phyloP scores from a whole-genome alignment of 129 eudicot genomes.

The Logfia minima region DNA sequence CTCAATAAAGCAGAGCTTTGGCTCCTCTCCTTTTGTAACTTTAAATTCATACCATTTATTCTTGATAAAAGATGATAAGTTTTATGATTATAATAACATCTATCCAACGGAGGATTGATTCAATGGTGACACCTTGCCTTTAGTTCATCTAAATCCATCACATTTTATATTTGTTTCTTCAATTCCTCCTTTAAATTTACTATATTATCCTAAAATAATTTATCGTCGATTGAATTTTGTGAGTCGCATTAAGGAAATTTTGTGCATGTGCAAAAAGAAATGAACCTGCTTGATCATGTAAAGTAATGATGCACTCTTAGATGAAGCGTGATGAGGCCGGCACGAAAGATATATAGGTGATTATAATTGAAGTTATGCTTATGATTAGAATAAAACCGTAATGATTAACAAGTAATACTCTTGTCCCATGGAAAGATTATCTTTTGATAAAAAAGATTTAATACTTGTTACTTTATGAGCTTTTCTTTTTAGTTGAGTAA shows the following conservation, averaged over 20 bases:
- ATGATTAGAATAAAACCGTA: conserved; percentile 30
- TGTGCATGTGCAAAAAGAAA: neutral
- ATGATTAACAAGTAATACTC: conserved; percentile 33
- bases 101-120: conserved; percentile 26
- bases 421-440: conserved; percentile 30
- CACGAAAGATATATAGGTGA: conserved; percentile 21
- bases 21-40: conserved; percentile 56
- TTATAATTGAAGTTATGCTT: conserved; percentile 30
- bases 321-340: conserved; percentile 37
- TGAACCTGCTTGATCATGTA: conserved; percentile 3
- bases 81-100: conserved; percentile 22
- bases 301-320: conserved; percentile 3
- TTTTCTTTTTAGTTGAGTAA: conserved; percentile 32
- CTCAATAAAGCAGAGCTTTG: conserved; percentile 29
- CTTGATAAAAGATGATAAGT: conserved; percentile 27
- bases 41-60: conserved; percentile 48
- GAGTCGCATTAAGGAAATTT: neutral
- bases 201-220: neutral
- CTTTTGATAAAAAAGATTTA: conserved; percentile 10
- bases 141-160: conserved; percentile 14
- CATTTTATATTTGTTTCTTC: conserved; percentile 7
- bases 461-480: conserved; percentile 33
- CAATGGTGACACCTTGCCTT: conserved; percentile 27
- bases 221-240: neutral
- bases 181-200: neutral